Percentiles rank a stretch among this genome's conserved stretches.
phyloP scores from a whole-genome alignment of 106 monocot species.

The Acanthochlamys bracteata region DNA sequence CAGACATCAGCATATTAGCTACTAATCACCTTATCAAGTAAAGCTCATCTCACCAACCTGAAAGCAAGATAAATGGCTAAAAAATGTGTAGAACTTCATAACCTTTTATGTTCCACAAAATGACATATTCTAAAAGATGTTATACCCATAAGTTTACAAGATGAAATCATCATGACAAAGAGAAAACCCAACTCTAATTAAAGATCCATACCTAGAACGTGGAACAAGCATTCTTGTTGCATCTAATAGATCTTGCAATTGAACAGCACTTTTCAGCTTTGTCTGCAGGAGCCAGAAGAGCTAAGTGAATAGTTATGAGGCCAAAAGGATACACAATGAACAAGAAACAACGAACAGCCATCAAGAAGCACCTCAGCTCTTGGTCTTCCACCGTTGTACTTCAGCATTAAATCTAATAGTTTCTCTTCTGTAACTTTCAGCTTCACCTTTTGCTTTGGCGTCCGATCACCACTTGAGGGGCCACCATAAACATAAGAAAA shows the following conservation, averaged over 20 bases:
- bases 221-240: slow-evolving; percentile 91
- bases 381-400: slow-evolving; percentile 88
- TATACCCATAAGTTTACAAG: too few species aligned
- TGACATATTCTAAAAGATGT: too few species aligned
- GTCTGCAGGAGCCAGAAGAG: slow-evolving; percentile 37
- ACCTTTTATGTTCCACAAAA: too few species aligned
- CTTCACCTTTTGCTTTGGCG: slow-evolving; percentile 99
- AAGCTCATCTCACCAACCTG: too few species aligned
- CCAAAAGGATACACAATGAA: not conserved
- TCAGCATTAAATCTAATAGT: slow-evolving; percentile 91
- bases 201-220: slow-evolving; percentile 48
- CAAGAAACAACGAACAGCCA: not conserved
- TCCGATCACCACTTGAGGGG: slow-evolving; percentile 81
- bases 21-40: too few species aligned
- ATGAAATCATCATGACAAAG: too few species aligned
- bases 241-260: slow-evolving; percentile 95
- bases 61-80: too few species aligned
- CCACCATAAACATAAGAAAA: slow-evolving; percentile 4
- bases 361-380: slow-evolving; percentile 63
- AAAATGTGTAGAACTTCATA: too few species aligned
- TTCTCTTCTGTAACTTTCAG: slow-evolving; percentile 97
- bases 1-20: too few species aligned
- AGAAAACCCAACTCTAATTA: too few species aligned
- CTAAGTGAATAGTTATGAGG: not conserved
- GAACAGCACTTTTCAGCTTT: slow-evolving; percentile 99